Percentiles rank a stretch among this genome's conserved stretches.
phyloP scores from a whole-genome alignment of 2,329 filamentous ascomycete genomes.

The Penicillium sp. region DNA sequence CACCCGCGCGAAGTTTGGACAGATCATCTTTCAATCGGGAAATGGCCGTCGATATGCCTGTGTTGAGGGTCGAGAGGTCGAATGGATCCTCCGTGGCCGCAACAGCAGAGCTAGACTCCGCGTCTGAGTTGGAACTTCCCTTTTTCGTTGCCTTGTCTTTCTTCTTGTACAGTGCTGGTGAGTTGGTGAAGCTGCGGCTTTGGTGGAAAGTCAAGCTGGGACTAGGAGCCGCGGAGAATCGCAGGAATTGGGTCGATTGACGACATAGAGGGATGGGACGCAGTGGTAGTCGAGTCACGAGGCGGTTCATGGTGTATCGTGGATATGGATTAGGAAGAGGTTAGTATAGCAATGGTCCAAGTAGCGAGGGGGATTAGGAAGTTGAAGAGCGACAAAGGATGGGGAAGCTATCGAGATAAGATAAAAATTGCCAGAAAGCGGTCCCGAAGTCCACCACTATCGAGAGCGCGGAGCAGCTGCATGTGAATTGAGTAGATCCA shows the following conservation, averaged over 20 bases:
- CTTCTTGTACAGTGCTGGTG: conserved; percentile 53
- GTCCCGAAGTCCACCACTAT: neutral
- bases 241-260: neutral
- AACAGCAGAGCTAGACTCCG: conserved; percentile 33
- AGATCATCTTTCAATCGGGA: conserved; percentile 64
- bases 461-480: neutral
- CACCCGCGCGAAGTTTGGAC: conserved; percentile 64
- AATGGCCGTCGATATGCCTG: conserved; percentile 58
- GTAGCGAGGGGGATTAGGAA: neutral
- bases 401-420: conserved; percentile 6
- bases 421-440: conserved; percentile 1
- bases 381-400: neutral
- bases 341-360: neutral
- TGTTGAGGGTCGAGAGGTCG: conserved; percentile 63
- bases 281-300: conserved; percentile 13
- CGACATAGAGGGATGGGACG: conserved; percentile 4
- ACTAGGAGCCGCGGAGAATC: neutral
- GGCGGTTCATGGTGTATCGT: conserved; percentile 22
- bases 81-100: conserved; percentile 55
- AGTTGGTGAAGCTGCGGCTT: conserved; percentile 47
- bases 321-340: neutral
- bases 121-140: conserved; percentile 37
- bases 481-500: neutral
- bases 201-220: neutral
- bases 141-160: conserved; percentile 56